Evolutionary conservation across 306 rosid genomes (phyloP).

Genomic region (Casuarina equisetifolia): DNA sequence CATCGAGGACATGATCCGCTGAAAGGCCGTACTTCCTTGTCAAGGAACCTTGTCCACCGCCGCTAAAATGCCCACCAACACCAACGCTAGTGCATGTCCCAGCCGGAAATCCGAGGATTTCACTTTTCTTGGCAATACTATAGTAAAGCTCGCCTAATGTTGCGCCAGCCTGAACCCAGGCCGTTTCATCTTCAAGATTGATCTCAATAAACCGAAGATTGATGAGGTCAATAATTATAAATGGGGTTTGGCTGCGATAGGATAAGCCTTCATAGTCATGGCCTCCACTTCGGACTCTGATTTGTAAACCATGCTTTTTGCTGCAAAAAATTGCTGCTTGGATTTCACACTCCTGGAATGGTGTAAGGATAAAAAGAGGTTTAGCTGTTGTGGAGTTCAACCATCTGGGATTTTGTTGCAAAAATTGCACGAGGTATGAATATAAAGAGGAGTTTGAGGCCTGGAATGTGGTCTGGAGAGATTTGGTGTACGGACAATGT

Average conservation of each 20-base stretch:
- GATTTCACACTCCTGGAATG: constrained; percentile 50
- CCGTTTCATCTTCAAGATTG: constrained; percentile 40
- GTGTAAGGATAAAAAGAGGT: constrained; percentile 45
- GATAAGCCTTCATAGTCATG: constrained; percentile 71
- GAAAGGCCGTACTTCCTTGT: constrained; percentile 52
- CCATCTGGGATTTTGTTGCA: constrained; percentile 55
- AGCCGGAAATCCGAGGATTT: constrained; percentile 55
- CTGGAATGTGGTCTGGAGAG: constrained; percentile 20
- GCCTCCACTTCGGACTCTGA: constrained; percentile 61
- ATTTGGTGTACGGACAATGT: constrained; percentile 12
- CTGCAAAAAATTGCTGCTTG: constrained; percentile 53
- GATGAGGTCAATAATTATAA: constrained; percentile 46
- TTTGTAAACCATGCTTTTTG: constrained; percentile 38
- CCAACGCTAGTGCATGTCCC: constrained; percentile 56
- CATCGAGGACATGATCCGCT: constrained; percentile 49
- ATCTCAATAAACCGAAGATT: constrained; percentile 39
- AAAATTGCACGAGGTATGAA: constrained; percentile 33
- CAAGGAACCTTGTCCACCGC: constrained; percentile 49
- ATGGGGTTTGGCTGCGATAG: constrained; percentile 42
- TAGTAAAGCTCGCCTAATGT: constrained; percentile 61
- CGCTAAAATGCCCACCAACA: constrained; percentile 61
- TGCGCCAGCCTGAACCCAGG: constrained; percentile 73
- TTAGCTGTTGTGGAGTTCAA: constrained; percentile 37
- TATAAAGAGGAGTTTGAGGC: constrained; percentile 32
- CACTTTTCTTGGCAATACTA: constrained; percentile 43